Evolutionary conservation across 192 early-diverging fungal species (phyloP), one percentile per base, ranked within the genome.

Genomic region (Lobulomyces angularis): DNA sequence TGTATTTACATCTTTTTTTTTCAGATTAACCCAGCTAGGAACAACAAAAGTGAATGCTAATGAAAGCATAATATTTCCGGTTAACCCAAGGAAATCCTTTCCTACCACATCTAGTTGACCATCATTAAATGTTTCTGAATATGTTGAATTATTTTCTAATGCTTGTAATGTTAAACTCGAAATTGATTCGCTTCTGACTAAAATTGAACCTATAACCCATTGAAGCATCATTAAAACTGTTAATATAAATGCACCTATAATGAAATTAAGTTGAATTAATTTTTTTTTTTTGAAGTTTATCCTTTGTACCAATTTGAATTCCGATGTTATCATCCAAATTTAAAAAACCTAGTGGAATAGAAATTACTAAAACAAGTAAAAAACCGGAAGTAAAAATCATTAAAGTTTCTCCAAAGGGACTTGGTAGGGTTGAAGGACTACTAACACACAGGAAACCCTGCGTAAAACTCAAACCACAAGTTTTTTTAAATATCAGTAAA

Each of bases 1-100:
- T 3, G 54, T 64, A 47, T 60, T 73, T 3, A 74, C 65, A 30
- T 51, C 48, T 14, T 58, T 54, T 43, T 48, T 45, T 65, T 69
- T 74, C n/a, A 73, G 46, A 38, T 74, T 74, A 21, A 74, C 55
- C 69, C 69, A 74, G 16, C 55, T 56, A 33, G 71, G 71, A 1
- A 74, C 59, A 22, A 72, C 53, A 8, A 58, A 58, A 14, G 65
- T 66, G 33, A 66, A 62, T 1, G 69, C 62, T 43, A 73, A 46
- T 46, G 71, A 72, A 12, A 66, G 43, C 49, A 74, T 64, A 34
- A 74, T 54, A 0, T 61, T 56, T 11, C 71, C 71, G 3, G 64
- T 37, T 0, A 66, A n/a, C n/a, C n/a, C n/a, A n/a, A n/a, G n/a
- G n/a, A n/a, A n/a, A n/a, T n/a, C n/a, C n/a, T n/a, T n/a, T n/a